A percentile compares a stretch with the other conserved stretches of the same genome.
Evolutionary conservation across 2,329 filamentous ascomycete species (phyloP).

Genomic region (Kalmusia sp.): DNA sequence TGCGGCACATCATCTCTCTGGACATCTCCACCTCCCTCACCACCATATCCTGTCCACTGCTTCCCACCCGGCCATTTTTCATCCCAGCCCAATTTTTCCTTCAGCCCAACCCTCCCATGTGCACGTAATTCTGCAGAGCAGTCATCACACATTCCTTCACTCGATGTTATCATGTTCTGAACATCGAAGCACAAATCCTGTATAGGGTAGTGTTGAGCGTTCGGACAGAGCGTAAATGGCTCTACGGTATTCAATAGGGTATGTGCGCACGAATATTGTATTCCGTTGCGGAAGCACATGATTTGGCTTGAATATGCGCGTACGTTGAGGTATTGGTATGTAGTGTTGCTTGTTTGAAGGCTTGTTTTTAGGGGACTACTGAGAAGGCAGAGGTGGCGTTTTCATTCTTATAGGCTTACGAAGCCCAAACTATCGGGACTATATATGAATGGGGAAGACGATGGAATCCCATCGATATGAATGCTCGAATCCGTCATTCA

Average conservation of each 20-base stretch:
- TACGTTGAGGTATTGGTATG: background rate
- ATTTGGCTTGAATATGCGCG: background rate
- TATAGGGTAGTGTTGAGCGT: background rate
- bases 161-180: background rate
- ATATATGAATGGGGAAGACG: too few species aligned
- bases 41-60: background rate
- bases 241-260: background rate
- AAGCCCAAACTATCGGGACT: too few species aligned
- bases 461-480: too few species aligned
- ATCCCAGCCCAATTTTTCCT: background rate
- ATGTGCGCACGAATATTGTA: background rate
- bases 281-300: background rate
- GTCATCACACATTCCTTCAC: background rate
- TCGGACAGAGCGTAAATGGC: background rate
- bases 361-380: too few species aligned
- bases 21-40: background rate
- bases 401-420: too few species aligned
- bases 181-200: background rate
- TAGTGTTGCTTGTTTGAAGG: background rate
- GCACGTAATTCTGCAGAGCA: background rate
- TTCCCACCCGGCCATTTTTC: background rate
- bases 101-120: background rate
- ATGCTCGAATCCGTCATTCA: too few species aligned
- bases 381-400: too few species aligned
- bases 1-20: background rate